These are phyloP conservation scores for Camellia lanceoleosa DNA, from an alignment of 148 eudicot species.

Conservation along the genomic window DNA sequence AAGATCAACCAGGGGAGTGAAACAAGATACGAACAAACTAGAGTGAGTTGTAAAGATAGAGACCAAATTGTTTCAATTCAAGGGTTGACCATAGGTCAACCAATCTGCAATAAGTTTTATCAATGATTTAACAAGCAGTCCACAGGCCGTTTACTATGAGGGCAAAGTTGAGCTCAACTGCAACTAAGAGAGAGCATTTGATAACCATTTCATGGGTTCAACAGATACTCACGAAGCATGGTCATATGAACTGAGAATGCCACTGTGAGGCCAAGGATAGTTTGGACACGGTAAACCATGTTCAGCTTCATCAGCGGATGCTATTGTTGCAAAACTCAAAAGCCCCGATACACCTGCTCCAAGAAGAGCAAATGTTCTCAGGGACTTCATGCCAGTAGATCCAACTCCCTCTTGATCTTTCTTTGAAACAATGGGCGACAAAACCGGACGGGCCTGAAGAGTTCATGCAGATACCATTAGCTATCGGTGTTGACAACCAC, in stretches of 20 bases:
- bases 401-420: conserved; percentile 55
- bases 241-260: conserved; percentile 93
- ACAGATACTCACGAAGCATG: conserved; percentile 79
- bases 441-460: conserved; percentile 64
- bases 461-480: background rate
- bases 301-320: conserved; percentile 92
- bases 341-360: conserved; percentile 86
- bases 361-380: conserved; percentile 66
- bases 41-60: background rate
- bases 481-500: background rate
- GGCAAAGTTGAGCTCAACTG: background rate
- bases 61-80: background rate
- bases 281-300: conserved; percentile 69
- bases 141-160: background rate
- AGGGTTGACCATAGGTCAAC: background rate
- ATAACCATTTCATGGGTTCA: background rate
- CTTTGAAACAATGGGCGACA: conserved; percentile 55
- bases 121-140: background rate
- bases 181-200: background rate
- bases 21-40: background rate
- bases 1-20: background rate
- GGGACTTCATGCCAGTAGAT: conserved; percentile 54
- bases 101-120: background rate
- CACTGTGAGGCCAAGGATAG: conserved; percentile 96
- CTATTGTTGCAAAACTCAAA: conserved; percentile 68